Base-by-base conservation (phyloP, 2,329 filamentous ascomycete species). In the Penicillium sp. region DNA sequence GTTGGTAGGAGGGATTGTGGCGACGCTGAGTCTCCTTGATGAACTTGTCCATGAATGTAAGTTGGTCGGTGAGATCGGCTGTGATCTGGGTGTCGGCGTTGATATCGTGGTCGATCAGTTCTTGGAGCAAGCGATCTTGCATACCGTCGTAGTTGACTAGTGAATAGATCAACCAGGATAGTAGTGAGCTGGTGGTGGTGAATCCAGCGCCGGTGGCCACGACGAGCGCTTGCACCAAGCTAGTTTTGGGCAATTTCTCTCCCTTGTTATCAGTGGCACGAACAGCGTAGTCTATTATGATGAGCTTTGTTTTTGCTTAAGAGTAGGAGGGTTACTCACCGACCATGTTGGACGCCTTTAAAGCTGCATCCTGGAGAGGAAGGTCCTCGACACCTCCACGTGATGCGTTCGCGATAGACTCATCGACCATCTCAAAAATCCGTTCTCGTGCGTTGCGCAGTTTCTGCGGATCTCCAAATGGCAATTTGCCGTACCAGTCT, bases 1-100 rank as follows among this genome's bases (percentile, higher is more conserved):
- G 82, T 62, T 87, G 85, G 71, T 81, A 87, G 0, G 82, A 83
- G 0, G 85, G 82, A 68, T 84, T 86, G 71, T 87, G 84, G 4
- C 76, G 75, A 2, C 84, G 78, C 65, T 85, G 83, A 1, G 79
- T 84, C 67, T 87, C 84, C 69, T 86, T 86, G 74, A 87, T 72
- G 67, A 80, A 69, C 11, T 70, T 69, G 35, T 72, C 67, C 3
- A 65, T 59, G 52, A 80, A 85, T 2, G 72, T 64, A 6, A 86
- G 75, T 42, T 74, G 70, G 49, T 78, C 71, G 2, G 78, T 79
- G 3, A 79, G 56, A 12, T 84, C 82, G 0, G 79, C 70, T 0
- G 79, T 80, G 22, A 81, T 71, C 35, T 77, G 65, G 0, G 74
- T 82, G 14, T 78, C 64, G 6, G 77, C 74, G 40, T 71, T 67